Evolutionary conservation across 305 asterid species (phyloP), one percentile per base, ranked within the genome.

Genomic region (Fraxinus nigra): DNA sequence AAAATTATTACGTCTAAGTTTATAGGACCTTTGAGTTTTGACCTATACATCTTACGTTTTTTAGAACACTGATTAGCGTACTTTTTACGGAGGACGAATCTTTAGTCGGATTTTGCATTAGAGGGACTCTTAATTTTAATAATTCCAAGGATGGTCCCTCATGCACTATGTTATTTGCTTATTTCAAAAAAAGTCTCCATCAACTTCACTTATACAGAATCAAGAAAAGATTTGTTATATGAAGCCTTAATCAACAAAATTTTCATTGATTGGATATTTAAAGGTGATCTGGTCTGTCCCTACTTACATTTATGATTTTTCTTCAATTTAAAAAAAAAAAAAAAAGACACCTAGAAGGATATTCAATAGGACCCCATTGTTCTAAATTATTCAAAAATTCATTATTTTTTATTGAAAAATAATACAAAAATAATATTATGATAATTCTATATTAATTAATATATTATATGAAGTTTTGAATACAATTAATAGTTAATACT

Each of bases 261-360:
- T 10, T 80, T 40, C 79, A 37, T 13, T 80, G 82, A 84, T 70
- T 69, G 79, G 75, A 48, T 72, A 51, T 73, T 79, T 56, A 78
- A 28, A 24, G 61, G 20, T 35, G 10, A 70, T 51, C 54, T 72
- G 75, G 67, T 54, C 26, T 35, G 69, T 6, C 85, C 84, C 82
- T 81, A 59, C 85, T 73, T 61, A 59, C 54, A 73, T 59, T 72
- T 72, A 72, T 73, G 33, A 11, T 73, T 30, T 63, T 56, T 8
- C 40, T 75, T 82, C 69, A 5, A 7, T 63, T 63, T 63, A 63
- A 63, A 20, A 20, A 6, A 61, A 61, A 61, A 61, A 61, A 61
- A 20, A 20, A 61, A 4, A 61, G 8, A n/a, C 24, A 54, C 26
- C 22, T 18, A 54, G 7, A 54, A 14, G 4, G 22, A 54, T 16